phyloP scores from a whole-genome alignment of 768 basidiomycete genomes.

The Mycena amicta region DNA sequence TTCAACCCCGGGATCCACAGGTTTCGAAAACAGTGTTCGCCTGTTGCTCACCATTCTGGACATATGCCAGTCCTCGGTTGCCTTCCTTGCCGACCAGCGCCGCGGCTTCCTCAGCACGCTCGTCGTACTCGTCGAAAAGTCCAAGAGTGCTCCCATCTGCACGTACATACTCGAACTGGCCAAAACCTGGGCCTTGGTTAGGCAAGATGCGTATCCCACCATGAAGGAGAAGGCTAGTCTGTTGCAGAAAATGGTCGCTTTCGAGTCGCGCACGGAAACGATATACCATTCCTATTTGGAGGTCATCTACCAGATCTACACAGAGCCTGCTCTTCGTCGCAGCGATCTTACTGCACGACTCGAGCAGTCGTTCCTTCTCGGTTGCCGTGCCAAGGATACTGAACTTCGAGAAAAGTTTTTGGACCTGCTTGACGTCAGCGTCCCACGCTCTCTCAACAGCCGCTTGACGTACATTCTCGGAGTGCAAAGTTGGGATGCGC shows the following conservation, averaged over 20 bases:
- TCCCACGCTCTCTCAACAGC: slow-evolving; percentile 79
- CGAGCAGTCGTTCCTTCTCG: slow-evolving; percentile 91
- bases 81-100: slow-evolving; percentile 84
- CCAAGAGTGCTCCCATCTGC: slow-evolving; percentile 77
- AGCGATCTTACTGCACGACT: slow-evolving; percentile 93
- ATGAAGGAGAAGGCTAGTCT: slow-evolving; percentile 95
- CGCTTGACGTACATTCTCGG: slow-evolving; percentile 89
- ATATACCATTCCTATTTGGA: slow-evolving; percentile 85
- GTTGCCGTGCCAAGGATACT: slow-evolving; percentile 83
- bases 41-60: slow-evolving; percentile 80
- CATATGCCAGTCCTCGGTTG: slow-evolving; percentile 80
- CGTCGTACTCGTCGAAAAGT: slow-evolving; percentile 85
- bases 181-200: slow-evolving; percentile 86
- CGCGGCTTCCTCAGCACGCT: slow-evolving; percentile 78
- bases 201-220: slow-evolving; percentile 83
- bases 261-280: slow-evolving; percentile 76
- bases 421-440: slow-evolving; percentile 85
- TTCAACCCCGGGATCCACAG: slow-evolving; percentile 47
- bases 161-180: slow-evolving; percentile 84
- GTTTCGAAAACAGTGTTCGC: slow-evolving; percentile 63
- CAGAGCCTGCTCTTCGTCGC: slow-evolving; percentile 78
- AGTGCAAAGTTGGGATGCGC: slow-evolving; percentile 92
- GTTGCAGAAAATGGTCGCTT: slow-evolving; percentile 84
- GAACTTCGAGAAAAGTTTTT: slow-evolving; percentile 82
- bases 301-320: slow-evolving; percentile 93